A percentile compares a stretch with the other conserved stretches of the same genome.
These are phyloP conservation scores for Penicillium palitans DNA, from an alignment of 2,329 filamentous ascomycete genomes.

Conservation along the genomic window DNA sequence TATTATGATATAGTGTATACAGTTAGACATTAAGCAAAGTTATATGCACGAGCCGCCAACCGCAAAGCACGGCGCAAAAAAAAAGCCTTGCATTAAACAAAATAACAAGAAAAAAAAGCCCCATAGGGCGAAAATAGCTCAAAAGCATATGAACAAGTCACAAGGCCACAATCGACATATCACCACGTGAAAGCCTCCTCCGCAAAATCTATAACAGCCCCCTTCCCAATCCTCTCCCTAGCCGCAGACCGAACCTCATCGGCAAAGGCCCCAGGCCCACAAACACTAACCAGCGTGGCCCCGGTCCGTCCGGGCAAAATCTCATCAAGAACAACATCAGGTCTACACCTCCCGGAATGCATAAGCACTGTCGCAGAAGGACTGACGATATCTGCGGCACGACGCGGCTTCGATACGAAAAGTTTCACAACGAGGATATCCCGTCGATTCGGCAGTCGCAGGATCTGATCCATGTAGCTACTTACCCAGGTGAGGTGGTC, in stretches of 20 bases:
- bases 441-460: constrained; percentile 59
- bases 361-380: constrained; percentile 62
- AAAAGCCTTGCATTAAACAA: background rate
- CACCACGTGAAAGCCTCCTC: constrained; percentile 68
- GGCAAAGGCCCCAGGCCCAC: constrained; percentile 63
- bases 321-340: constrained; percentile 57
- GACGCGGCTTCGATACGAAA: constrained; percentile 62
- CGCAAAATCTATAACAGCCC: constrained; percentile 60
- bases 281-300: constrained; percentile 62
- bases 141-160: background rate
- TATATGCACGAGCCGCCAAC: background rate
- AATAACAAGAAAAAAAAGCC: background rate
- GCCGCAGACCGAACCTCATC: constrained; percentile 61
- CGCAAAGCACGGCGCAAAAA: background rate
- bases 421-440: constrained; percentile 62
- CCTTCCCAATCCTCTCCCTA: constrained; percentile 51
- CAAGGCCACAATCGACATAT: background rate
- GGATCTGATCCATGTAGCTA: constrained; percentile 65
- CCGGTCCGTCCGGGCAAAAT: constrained; percentile 58
- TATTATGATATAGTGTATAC: background rate
- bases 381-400: constrained; percentile 54
- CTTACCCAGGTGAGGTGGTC: constrained; percentile 65
- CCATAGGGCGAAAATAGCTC: background rate
- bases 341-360: constrained; percentile 60
- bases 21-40: background rate